Evolutionary conservation across 805 yeast genomes (phyloP).

Genomic region (Wickerhamomyces bovis): DNA sequence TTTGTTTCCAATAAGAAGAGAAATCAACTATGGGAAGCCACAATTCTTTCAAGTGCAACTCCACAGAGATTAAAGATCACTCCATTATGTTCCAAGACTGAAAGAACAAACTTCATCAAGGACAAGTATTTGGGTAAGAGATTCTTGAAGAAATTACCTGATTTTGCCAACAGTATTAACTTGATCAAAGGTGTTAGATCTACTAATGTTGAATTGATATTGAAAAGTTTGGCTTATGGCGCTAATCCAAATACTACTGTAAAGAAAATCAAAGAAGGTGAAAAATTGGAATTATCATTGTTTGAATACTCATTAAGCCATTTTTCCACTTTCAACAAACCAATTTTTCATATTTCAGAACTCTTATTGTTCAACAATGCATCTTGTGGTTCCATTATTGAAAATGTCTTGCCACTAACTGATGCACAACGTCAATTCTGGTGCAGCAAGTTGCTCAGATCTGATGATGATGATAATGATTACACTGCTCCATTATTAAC

Average conservation of each 20-base stretch:
- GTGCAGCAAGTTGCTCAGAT: constrained; percentile 30
- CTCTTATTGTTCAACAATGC: constrained; percentile 53
- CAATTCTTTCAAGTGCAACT: constrained; percentile 18
- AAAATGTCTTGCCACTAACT: constrained; percentile 32
- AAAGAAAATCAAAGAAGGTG: constrained; percentile 21
- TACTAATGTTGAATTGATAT: constrained; percentile 40
- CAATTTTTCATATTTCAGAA: constrained; percentile 48
- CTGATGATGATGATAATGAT: background rate
- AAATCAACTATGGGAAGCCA: constrained; percentile 55
- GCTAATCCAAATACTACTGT: constrained; percentile 41
- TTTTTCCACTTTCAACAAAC: constrained; percentile 23
- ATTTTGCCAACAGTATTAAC: constrained; percentile 26
- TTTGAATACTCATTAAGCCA: constrained; percentile 53
- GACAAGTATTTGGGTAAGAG: constrained; percentile 56
- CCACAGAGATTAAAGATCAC: constrained; percentile 22
- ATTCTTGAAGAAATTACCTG: constrained; percentile 28
- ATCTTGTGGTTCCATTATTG: constrained; percentile 32
- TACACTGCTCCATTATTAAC: background rate
- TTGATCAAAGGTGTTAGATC: constrained; percentile 48
- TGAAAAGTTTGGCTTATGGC: constrained; percentile 39
- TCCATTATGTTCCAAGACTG: constrained; percentile 33
- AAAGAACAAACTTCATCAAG: constrained; percentile 53
- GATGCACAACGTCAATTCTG: constrained; percentile 49
- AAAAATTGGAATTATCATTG: constrained; percentile 24
- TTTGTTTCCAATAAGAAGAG: constrained; percentile 48